Base-by-base conservation (phyloP, 257 asterid genomes). In the Osmanthus fragrans region DNA sequence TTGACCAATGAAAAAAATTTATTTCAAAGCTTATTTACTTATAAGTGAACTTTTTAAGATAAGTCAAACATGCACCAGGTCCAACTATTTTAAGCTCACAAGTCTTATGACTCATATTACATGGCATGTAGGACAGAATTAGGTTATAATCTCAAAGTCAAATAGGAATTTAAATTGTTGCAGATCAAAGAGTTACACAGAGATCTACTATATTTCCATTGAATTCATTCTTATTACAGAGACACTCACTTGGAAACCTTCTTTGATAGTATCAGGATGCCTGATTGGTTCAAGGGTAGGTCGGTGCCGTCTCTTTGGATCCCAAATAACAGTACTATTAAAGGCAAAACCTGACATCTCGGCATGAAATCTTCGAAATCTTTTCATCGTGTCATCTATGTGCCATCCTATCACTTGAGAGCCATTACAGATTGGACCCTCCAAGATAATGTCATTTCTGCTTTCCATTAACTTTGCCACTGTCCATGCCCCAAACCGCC, bases 351-450 rank as follows among this genome's bases (percentile, higher is more conserved):
- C 96, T 0, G 92, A 84, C 79, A 89, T 72, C 32, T 87, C 89
- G 21, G 87, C 88, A 76, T 85, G 90, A 85, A 92, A 92, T 77
- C 94, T 87, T 76, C 85, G 69, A 25, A 66, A 77, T 64, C 80
- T 76, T 71, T 79, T 84, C 64, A 70, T 64, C 75, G 58, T 58
- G 74, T 82, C 86, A 71, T 54, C 80, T 13, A 85, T 69, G 66
- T 92, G 97, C 97, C 97, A 92, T 72, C 97, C 97, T 47, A 81
- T 79, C 37, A 92, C 25, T 84, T 81, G 85, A 67, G 95, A 83
- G 69, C 90, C 27, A 25, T 25, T 25, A 25, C 27, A 25, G 0
- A 25, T 25, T 32, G 97, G 97, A 81, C 97, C 97, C 65, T 90
- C 91, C 30, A 86, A 80, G 74, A 82, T 66, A 40, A 87, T 77